Conservation (phyloP, 345 rosid genomes). For the Draba incana region DNA sequence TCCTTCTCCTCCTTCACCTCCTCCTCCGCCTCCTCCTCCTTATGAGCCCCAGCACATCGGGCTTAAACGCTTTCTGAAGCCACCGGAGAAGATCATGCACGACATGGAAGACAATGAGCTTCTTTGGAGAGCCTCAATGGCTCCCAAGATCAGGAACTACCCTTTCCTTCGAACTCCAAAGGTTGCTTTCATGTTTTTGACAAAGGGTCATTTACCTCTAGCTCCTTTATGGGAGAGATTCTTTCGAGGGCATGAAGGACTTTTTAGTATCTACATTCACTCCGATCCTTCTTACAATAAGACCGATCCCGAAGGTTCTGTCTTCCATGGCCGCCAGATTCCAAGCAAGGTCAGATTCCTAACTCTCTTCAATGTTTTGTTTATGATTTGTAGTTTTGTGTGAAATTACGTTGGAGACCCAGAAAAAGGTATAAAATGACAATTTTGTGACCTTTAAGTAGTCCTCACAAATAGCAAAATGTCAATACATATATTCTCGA, state of each 20-base stretch:
- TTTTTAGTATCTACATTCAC: constrained; percentile 71
- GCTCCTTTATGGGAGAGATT: constrained; percentile 88
- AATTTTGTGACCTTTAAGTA: neutral
- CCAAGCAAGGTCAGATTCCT: constrained; percentile 71
- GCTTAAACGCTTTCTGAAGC: constrained; percentile 48
- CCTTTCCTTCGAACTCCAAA: constrained; percentile 64
- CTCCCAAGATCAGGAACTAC: constrained; percentile 40
- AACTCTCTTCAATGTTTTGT: neutral
- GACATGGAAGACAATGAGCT: constrained; percentile 79
- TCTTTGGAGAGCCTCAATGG: constrained; percentile 73
- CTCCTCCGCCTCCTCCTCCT: neutral
- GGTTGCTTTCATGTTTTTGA: constrained; percentile 87
- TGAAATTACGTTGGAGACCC: neutral
- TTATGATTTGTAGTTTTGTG: neutral
- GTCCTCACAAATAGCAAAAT: neutral
- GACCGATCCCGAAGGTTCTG: constrained; percentile 51
- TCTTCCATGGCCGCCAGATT: constrained; percentile 66
- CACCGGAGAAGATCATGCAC: constrained; percentile 50
- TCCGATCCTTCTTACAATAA: constrained; percentile 58
- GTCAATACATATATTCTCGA: neutral
- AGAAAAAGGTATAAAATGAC: neutral
- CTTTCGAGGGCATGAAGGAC: constrained; percentile 65
- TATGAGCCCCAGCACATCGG: constrained; percentile 11
- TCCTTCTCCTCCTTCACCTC: neutral
- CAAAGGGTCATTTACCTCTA: constrained; percentile 64